Percentiles rank a stretch among this genome's conserved stretches.
phyloP scores from a whole-genome alignment of 2,329 filamentous ascomycete species.

The Teratosphaeria pseudoeucalypti region DNA sequence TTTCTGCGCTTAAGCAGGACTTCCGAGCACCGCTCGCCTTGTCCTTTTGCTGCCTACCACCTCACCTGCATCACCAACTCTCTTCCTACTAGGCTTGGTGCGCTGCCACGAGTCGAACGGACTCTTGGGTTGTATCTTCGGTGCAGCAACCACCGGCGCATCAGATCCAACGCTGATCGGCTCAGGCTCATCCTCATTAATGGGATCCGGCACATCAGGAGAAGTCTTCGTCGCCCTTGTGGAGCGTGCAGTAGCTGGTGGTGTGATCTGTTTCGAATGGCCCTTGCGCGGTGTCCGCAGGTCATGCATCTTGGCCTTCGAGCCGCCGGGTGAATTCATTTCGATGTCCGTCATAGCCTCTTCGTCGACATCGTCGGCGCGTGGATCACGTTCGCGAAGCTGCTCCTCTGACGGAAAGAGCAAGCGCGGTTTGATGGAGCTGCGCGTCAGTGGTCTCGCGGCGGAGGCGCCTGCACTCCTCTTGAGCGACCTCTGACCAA shows the following conservation, averaged over 20 bases:
- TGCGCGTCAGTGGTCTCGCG: slow-evolving; percentile 50
- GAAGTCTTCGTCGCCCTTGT: slow-evolving; percentile 46
- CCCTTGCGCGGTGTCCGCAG: slow-evolving; percentile 16
- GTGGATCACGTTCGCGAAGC: slow-evolving; percentile 30
- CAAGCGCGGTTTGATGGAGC: slow-evolving; percentile 60
- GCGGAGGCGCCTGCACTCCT: slow-evolving; percentile 29
- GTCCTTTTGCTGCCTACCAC: slow-evolving; percentile 6
- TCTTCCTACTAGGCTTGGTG: slow-evolving; percentile 38
- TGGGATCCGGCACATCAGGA: slow-evolving; percentile 1
- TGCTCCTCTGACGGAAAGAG: slow-evolving; percentile 52
- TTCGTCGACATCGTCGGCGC: slow-evolving; percentile 47
- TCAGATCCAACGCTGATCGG: slow-evolving; percentile 4
- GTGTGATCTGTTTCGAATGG: slow-evolving; percentile 45
- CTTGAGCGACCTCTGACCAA: slow-evolving; percentile 19
- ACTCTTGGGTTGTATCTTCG: slow-evolving; percentile 27
- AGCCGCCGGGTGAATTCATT: slow-evolving; percentile 6
- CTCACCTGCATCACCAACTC: not conserved
- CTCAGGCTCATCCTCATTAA: slow-evolving; percentile 7
- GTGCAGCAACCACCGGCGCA: not conserved
- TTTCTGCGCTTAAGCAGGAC: not conserved
- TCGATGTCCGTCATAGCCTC: slow-evolving; percentile 47
- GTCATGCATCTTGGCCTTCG: slow-evolving; percentile 23
- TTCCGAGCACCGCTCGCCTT: slow-evolving; percentile 4
- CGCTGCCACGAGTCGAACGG: slow-evolving; percentile 61
- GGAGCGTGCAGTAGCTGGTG: slow-evolving; percentile 51